These are phyloP conservation scores for Aspergillus mulundensis DNA, from an alignment of 495 filamentous ascomycete species.

Conservation along the genomic window DNA sequence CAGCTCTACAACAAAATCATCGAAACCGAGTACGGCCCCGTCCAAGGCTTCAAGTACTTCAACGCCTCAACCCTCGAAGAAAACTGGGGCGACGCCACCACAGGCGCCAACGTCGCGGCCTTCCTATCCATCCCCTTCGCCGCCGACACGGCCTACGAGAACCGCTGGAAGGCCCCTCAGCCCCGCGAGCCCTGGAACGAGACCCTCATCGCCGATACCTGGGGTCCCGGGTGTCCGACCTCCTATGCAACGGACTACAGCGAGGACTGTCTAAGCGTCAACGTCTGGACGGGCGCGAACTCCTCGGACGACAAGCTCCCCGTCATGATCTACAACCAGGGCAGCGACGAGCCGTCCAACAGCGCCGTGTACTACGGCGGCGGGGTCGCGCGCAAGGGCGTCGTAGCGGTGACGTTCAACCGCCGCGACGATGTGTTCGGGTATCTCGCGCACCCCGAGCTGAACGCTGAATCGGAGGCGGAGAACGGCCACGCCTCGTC, in stretches of 20 bases:
- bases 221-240: constrained; percentile 24
- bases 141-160: constrained; percentile 26
- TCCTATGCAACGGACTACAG: constrained; percentile 13
- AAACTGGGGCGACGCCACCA: constrained; percentile 47
- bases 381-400: constrained; percentile 31
- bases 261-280: constrained; percentile 30
- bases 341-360: constrained; percentile 26
- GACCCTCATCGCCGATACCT: constrained; percentile 20
- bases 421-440: constrained; percentile 67
- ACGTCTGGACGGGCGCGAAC: constrained; percentile 28
- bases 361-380: constrained; percentile 25
- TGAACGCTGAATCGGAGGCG: constrained; percentile 33
- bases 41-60: constrained; percentile 30
- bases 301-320: constrained; percentile 25
- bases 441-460: constrained; percentile 57
- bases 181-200: constrained; percentile 25
- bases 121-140: constrained; percentile 21
- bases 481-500: constrained; percentile 42
- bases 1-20: constrained; percentile 13
- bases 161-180: constrained; percentile 29
- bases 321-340: constrained; percentile 29
- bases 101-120: constrained; percentile 14
- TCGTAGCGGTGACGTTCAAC: constrained; percentile 67
- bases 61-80: constrained; percentile 23
- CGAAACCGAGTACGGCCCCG: constrained; percentile 24